Conservation (phyloP, 768 basidiomycete genomes). For the Exsudoporus frostii region DNA sequence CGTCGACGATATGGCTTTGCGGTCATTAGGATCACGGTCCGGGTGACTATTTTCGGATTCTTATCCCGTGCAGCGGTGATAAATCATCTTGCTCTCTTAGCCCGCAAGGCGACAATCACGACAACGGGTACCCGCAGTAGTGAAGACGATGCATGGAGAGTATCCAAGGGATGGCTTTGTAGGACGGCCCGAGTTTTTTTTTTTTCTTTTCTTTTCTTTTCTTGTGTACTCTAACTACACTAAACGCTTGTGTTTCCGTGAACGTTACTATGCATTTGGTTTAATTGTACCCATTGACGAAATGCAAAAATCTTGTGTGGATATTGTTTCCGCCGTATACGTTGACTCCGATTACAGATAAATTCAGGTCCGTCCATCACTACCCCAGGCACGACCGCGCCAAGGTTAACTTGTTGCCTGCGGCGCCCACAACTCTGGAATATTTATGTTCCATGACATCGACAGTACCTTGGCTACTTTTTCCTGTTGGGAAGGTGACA, state of each 20-base stretch:
- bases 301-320: slow-evolving; percentile 13
- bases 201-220: not conserved
- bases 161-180: not conserved
- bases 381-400: not conserved
- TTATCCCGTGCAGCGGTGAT: slow-evolving; percentile 19
- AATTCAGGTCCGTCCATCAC: slow-evolving; percentile 24
- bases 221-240: slow-evolving; percentile 18
- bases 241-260: slow-evolving; percentile 9
- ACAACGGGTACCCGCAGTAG: slow-evolving; percentile 1
- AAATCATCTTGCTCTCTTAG: slow-evolving; percentile 18
- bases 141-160: slow-evolving; percentile 4
- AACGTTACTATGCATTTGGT: slow-evolving; percentile 22
- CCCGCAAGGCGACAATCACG: slow-evolving; percentile 8
- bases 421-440: not conserved
- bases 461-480: not conserved
- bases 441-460: not conserved
- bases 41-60: slow-evolving; percentile 33
- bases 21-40: slow-evolving; percentile 41
- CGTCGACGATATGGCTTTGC: slow-evolving; percentile 58
- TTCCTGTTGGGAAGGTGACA: not conserved
- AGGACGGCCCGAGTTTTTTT: not conserved
- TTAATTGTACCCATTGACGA: slow-evolving; percentile 24
- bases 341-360: slow-evolving; percentile 19
- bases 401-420: not conserved
- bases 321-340: slow-evolving; percentile 11